Evolutionary conservation across 352 stramenopile genomes (phyloP).

Genomic region (Pythium vanterpoolii): DNA sequence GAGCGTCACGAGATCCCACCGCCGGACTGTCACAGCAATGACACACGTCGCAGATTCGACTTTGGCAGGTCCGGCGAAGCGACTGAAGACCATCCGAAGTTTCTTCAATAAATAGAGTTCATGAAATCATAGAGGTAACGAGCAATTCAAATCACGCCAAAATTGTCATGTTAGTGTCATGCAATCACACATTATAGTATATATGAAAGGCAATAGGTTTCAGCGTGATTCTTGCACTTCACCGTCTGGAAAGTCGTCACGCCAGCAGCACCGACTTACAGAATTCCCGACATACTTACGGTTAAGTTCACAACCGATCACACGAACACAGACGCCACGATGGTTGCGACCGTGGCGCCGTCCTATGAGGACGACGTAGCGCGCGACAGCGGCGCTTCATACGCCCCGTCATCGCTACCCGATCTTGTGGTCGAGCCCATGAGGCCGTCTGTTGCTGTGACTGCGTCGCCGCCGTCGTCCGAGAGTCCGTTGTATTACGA

Average conservation of each 20-base stretch:
- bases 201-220: slow-evolving; percentile 15
- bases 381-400: background rate
- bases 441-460: slow-evolving; percentile 11
- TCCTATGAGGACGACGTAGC: slow-evolving; percentile 3
- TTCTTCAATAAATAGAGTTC: slow-evolving; percentile 66
- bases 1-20: slow-evolving; percentile 8
- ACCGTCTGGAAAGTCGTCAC: slow-evolving; percentile 12
- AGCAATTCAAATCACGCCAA: background rate
- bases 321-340: background rate
- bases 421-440: slow-evolving; percentile 23
- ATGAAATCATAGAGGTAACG: slow-evolving; percentile 1
- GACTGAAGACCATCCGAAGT: slow-evolving; percentile 52
- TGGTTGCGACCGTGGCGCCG: slow-evolving; percentile 14
- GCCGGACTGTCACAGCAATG: slow-evolving; percentile 5
- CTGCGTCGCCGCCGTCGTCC: background rate
- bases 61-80: slow-evolving; percentile 23
- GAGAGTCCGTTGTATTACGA: slow-evolving; percentile 15
- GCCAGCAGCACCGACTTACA: slow-evolving; percentile 6
- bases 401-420: slow-evolving; percentile 1
- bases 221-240: slow-evolving; percentile 21
- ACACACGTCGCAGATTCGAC: slow-evolving; percentile 41
- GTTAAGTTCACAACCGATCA: background rate
- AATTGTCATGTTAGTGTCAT: slow-evolving; percentile 1
- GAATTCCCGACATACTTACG: background rate
- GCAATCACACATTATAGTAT: background rate